Percentiles rank a stretch among this genome's conserved stretches.
Conservation (phyloP, 345 rosid genomes). For the Mercurialis annua region DNA sequence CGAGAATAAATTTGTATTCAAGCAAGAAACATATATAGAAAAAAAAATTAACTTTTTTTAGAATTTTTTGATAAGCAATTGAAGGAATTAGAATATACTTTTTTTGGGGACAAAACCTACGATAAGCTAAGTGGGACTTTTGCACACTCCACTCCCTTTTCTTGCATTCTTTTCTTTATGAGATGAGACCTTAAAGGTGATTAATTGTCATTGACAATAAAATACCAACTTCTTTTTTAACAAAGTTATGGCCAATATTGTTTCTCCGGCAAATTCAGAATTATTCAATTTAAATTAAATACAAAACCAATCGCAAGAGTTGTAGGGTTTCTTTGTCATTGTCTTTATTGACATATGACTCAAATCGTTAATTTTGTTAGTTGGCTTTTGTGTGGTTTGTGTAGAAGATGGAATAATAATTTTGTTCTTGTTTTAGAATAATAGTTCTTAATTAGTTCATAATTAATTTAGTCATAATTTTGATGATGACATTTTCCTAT, state of each 20-base stretch:
- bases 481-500: no score
- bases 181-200: neutral
- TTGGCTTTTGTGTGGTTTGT: neutral
- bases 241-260: constrained; percentile 33
- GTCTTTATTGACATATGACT: neutral
- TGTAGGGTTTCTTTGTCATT: neutral
- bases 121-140: constrained; percentile 18
- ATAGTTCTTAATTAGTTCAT: no score
- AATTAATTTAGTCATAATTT: no score
- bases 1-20: neutral
- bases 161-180: neutral
- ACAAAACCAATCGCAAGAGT: neutral
- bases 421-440: no score
- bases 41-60: neutral
- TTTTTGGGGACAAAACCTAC: constrained; percentile 17
- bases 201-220: constrained; percentile 16
- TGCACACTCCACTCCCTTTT: neutral
- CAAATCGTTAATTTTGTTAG: neutral
- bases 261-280: constrained; percentile 30
- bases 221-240: constrained; percentile 4
- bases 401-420: neutral
- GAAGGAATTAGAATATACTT: neutral
- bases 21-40: neutral
- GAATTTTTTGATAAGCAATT: neutral
- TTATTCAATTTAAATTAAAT: neutral